phyloP scores from a whole-genome alignment of 2,329 filamentous ascomycete species.

The Phoma sp. region DNA sequence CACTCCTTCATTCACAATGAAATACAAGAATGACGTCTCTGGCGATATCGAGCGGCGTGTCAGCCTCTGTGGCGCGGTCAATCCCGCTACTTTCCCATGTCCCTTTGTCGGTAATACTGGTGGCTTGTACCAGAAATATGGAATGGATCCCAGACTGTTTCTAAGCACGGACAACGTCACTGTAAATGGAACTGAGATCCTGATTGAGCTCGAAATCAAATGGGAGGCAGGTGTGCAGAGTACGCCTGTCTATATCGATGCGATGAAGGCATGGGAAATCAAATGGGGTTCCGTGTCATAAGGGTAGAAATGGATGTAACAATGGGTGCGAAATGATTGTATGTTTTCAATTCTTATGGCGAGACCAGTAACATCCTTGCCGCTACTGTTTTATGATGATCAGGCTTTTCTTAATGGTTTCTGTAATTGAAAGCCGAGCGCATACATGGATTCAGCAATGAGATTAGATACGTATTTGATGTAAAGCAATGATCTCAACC shows the following conservation, averaged over 20 bases:
- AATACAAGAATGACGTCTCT: background rate
- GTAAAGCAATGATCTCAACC: too few relatives aligned
- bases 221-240: background rate
- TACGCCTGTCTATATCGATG: slow-evolving; percentile 1
- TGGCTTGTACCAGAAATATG: background rate
- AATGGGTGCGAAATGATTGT: too few relatives aligned
- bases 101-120: background rate
- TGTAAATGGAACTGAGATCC: slow-evolving; percentile 2
- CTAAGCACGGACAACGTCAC: background rate
- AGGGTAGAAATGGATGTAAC: background rate
- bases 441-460: too few relatives aligned
- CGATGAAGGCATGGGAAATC: slow-evolving; percentile 1
- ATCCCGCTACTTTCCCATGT: background rate
- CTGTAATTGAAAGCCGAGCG: too few relatives aligned
- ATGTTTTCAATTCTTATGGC: too few relatives aligned
- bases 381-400: too few relatives aligned
- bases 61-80: background rate
- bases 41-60: background rate
- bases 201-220: background rate
- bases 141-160: slow-evolving; percentile 3
- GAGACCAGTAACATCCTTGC: too few relatives aligned
- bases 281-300: background rate
- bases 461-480: too few relatives aligned
- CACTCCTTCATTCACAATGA: background rate
- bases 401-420: too few relatives aligned